These are phyloP conservation scores for Phylloporus sp. DNA, from an alignment of 1,284 basidiomycete species.

Conservation along the genomic window DNA sequence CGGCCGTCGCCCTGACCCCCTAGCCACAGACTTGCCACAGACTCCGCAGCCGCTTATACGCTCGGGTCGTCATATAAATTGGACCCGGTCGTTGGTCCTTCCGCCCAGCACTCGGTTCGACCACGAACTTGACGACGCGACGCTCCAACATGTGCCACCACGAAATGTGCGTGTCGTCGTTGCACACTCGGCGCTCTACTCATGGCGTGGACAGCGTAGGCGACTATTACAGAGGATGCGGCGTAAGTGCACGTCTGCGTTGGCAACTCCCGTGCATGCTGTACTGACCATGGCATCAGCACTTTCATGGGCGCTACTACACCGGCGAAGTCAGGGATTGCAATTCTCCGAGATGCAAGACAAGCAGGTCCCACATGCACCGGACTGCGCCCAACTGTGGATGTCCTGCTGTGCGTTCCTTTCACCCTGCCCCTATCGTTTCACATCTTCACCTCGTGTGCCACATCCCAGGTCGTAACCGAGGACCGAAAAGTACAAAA, in stretches of 20 bases:
- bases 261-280: constrained; percentile 4
- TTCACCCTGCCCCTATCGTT: constrained; percentile 17
- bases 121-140: too few relatives aligned
- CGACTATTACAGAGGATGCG: constrained; percentile 65
- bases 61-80: background rate
- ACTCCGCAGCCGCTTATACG: background rate
- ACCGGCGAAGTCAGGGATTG: constrained; percentile 63
- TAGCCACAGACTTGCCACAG: background rate
- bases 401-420: constrained; percentile 41
- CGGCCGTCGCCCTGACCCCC: too few relatives aligned
- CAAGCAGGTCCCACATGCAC: constrained; percentile 58
- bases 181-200: constrained; percentile 4
- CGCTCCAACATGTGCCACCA: constrained; percentile 57
- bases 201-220: constrained; percentile 47
- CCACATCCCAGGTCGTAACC: constrained; percentile 32
- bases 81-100: too few relatives aligned
- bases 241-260: constrained; percentile 45
- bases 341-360: constrained; percentile 51
- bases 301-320: constrained; percentile 65
- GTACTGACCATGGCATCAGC: constrained; percentile 41
- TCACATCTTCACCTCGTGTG: background rate
- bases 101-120: background rate
- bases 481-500: constrained; percentile 38
- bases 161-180: constrained; percentile 50
- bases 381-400: constrained; percentile 52